Evolutionary conservation across 2,329 filamentous ascomycete genomes (phyloP), one percentile per base, ranked within the genome.

Genomic region (Hypomyces perniciosus): DNA sequence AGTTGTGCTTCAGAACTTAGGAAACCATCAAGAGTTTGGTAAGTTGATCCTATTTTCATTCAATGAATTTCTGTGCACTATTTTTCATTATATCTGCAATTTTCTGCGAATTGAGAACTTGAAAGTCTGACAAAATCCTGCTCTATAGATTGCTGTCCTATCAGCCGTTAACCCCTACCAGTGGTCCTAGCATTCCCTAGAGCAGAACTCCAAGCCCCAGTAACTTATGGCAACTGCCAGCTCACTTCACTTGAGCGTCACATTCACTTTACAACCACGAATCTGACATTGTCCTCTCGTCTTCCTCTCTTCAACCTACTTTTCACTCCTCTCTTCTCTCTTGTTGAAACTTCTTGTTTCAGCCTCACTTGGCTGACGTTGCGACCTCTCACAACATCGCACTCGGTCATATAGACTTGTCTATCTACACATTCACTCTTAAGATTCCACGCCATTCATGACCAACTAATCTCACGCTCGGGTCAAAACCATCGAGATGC

Each of bases 401-500:
- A 7, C 26, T 28, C 39, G 27, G 9, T 28, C 13, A 26, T 28
- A 6, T 42, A 8, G 33, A 35, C 33, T 35, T 35, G 33, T 35
- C 8, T 35, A 8, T 9, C 13, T 20, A 42, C 39, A 38, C 35
- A 38, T 38, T 38, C 35, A 38, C 35, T 13, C 6, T n/a, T n/a
- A 20, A 38, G 9, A 38, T 12, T n/a, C 10, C 10, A 6, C 33
- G 8, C 33, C 8, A 35, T 38, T 38, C 10, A n/a, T 20, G n/a
- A 12, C 12, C 10, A 12, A 8, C 6, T n/a, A 38, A n/a, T n/a
- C 35, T n/a, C 35, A 12, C 20, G 4, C 10, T 38, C 20, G 6
- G 12, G 12, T n/a, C 35, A 6, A n/a, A 38, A 8, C 20, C 20
- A 6, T 38, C 50, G 29, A 8, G 39, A 62, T 61, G 61, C 53